phyloP scores from a whole-genome alignment of 345 rosid genomes.

The Moricandia arvensis region DNA sequence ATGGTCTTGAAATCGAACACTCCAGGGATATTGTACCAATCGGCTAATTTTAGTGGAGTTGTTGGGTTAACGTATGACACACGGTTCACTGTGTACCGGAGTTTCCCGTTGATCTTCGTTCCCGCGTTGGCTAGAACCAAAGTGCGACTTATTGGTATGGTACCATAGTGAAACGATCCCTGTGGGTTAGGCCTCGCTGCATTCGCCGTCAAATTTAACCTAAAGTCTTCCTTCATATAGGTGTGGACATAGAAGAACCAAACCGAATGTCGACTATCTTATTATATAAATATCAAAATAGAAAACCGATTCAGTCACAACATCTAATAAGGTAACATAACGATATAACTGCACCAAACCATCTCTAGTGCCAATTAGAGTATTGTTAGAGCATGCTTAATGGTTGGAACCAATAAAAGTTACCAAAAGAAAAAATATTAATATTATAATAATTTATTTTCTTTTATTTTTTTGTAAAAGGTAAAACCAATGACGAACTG shows the following conservation, averaged over 20 bases:
- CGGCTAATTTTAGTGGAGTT: conserved; percentile 77
- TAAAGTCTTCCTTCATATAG: conserved; percentile 4
- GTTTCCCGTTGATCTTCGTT: conserved; percentile 42
- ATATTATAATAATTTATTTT: no score
- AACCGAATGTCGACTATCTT: neutral
- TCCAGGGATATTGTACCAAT: conserved; percentile 58
- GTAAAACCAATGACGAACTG: no score
- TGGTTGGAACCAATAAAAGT: no score
- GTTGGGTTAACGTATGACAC: conserved; percentile 57
- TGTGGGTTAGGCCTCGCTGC: conserved; percentile 57
- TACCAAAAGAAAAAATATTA: no score
- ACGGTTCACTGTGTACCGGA: conserved; percentile 61
- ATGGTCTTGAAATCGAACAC: conserved; percentile 47
- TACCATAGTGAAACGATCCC: conserved; percentile 50
- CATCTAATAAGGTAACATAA: neutral
- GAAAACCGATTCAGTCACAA: neutral
- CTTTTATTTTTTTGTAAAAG: no score
- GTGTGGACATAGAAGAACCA: neutral
- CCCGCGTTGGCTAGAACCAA: conserved; percentile 44
- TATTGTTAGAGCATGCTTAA: no score
- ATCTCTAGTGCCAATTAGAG: no score
- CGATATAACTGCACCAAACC: neutral
- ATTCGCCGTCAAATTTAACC: conserved; percentile 50
- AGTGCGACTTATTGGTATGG: conserved; percentile 39
- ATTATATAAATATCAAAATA: neutral